Base-by-base conservation (phyloP, 2,329 filamentous ascomycete species). In the Paracoccidioides lutzii region DNA sequence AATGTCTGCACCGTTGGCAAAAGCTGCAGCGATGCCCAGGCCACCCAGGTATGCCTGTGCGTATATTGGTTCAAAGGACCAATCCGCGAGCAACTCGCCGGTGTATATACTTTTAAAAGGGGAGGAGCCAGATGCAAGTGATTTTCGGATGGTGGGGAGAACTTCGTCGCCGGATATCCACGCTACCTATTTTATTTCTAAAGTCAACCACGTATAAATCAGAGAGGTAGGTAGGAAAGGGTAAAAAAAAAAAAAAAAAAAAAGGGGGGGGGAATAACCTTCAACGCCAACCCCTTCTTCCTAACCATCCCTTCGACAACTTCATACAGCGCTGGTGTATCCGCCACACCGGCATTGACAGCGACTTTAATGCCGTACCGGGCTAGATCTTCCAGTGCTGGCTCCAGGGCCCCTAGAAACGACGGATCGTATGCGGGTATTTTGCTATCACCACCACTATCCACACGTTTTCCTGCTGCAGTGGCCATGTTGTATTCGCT, bases 401-500 rank as follows among this genome's bases (percentile, higher is more conserved):
- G 71, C 53, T 72, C 66, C 37, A 74, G 57, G 5, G 76, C 73
- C 64, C 79, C 74, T 32, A 80, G 69, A 58, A 81, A 79, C 1
- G 77, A 76, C 1, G 72, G 68, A 58, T 80, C 76, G 58, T 78
- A 80, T 7, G 73, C 76, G 3, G 58, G 33, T 6, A 55, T 50
- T 2, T 58, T 57, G 56, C 52, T 57, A 14, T 42, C 64, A 53
- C 46, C 60, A 56, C 44, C 42, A 60, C 22, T 2, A 22, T 77
- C 56, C 61, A 74, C 55, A 59, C 69, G 64, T 65, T 74, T 58
- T 59, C 70, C 62, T 57, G 68, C 66, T 58, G 70, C 55, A 8
- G 66, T 66, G 28, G 77, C 75, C 70, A 81, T 79, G 63, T 80
- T 81, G 59, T 75, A 72, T 57, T 76, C 74, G 56, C 71, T 73